These are phyloP conservation scores for Spinellus fusiger DNA, from an alignment of 192 early-diverging fungal species.

Conservation along the genomic window DNA sequence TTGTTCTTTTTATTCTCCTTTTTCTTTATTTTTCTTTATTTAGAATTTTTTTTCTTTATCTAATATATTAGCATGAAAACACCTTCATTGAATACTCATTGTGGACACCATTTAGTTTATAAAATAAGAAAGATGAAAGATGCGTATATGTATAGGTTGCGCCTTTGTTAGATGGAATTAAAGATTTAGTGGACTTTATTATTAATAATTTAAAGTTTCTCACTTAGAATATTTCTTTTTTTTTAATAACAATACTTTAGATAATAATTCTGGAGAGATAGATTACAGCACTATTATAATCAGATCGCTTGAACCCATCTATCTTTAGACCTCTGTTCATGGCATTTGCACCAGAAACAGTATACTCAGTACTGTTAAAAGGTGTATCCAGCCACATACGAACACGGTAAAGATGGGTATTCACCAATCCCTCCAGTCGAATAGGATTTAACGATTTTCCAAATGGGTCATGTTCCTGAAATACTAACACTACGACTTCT, in stretches of 20 bases:
- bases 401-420: background rate
- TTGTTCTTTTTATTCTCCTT: background rate
- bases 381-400: background rate
- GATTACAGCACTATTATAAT: background rate
- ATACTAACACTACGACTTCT: background rate
- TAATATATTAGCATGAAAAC: background rate
- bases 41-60: background rate
- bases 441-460: background rate
- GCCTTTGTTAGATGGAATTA: no score
- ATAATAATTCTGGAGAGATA: no score
- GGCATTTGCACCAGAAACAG: background rate
- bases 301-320: background rate
- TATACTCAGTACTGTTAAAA: background rate
- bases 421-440: background rate
- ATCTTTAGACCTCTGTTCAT: background rate
- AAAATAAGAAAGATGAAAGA: no score
- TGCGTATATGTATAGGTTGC: no score
- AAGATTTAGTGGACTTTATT: no score
- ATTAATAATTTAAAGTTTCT: no score
- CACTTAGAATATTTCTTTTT: no score
- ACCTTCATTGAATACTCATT: no score
- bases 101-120: no score
- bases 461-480: conserved; percentile 1
- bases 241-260: no score
- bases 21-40: background rate